These are phyloP conservation scores for Volvox africanus DNA, from an alignment of 139 green algal species.

Conservation along the genomic window DNA sequence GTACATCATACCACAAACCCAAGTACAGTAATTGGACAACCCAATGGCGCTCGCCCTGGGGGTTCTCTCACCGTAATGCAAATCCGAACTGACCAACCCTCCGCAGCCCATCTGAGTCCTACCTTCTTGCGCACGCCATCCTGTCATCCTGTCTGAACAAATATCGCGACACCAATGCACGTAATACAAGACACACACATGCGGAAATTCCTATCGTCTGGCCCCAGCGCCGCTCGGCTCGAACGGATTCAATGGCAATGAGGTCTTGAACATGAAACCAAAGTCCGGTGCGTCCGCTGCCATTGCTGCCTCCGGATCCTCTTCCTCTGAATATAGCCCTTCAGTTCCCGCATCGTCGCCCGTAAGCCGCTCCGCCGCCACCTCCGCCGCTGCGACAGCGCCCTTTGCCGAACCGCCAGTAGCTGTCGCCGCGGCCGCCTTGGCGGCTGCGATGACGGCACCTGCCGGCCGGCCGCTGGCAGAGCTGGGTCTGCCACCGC, in stretches of 20 bases:
- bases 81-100: too few species aligned
- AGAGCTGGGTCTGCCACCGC: slow-evolving; percentile 11
- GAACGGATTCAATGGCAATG: slow-evolving; percentile 31
- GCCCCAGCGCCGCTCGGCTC: not conserved
- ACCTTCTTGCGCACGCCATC: too few species aligned
- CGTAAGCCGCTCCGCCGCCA: slow-evolving; percentile 16
- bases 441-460: not conserved
- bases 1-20: too few species aligned
- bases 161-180: too few species aligned
- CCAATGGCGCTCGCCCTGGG: too few species aligned
- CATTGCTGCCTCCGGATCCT: not conserved
- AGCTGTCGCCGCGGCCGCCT: slow-evolving; percentile 23
- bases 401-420: not conserved
- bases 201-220: too few species aligned
- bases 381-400: not conserved
- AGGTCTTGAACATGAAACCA: slow-evolving; percentile 42
- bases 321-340: slow-evolving; percentile 33
- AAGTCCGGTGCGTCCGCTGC: slow-evolving; percentile 6
- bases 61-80: too few species aligned
- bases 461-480: slow-evolving; percentile 12
- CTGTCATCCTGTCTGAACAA: too few species aligned
- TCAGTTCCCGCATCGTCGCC: slow-evolving; percentile 25
- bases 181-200: too few species aligned
- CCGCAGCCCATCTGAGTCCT: too few species aligned
- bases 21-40: too few species aligned